Evolutionary conservation across 805 yeast species (phyloP), one percentile per base, ranked within the genome.

Genomic region (Yamadazyma laniorum): DNA sequence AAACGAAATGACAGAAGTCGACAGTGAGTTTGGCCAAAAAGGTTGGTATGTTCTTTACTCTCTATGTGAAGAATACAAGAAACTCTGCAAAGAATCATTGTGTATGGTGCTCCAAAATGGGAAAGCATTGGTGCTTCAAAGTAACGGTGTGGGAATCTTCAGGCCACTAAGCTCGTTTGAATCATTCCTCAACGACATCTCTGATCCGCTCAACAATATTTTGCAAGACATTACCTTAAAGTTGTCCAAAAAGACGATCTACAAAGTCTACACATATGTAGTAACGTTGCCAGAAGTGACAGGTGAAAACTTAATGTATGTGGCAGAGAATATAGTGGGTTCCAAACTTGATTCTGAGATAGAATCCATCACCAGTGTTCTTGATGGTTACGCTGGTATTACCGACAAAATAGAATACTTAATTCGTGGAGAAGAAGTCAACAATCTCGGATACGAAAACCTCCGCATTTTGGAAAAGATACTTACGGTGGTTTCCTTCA

Each of bases 31-130:
- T 13, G 16, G 15, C 11, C 27, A 29, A 13, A 38, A 38, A 25
- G 80, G 80, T 49, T 81, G 95, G 85, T 65, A 74, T 23, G 78
- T 82, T 43, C 74, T 90, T 40, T 82, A 80, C 41, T 71, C 85
- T 2, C 65, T 89, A 18, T 82, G 95, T 53, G 76, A 74, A 39
- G 96, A 89, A 51, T 67, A 85, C 37, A 74, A 73, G 42, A 82
- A 75, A 42, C 70, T 72, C 32, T 67, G 79, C 14, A 70, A 73
- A 41, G 93, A 85, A 50, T 70, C 82, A 0, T 65, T 86, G 26
- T 63, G 79, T 1, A 51, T 84, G 1, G 59, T 61, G n/a, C 25
- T 47, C 8, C 28, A 43, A 6, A 40, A 44, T 13, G 37, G 43
- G 6, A 27, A 37, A 5, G 37, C 47, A 13, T 35, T 58, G 6